Base-by-base conservation (phyloP, 495 filamentous ascomycete species). In the Antarctomyces pellizariae region DNA sequence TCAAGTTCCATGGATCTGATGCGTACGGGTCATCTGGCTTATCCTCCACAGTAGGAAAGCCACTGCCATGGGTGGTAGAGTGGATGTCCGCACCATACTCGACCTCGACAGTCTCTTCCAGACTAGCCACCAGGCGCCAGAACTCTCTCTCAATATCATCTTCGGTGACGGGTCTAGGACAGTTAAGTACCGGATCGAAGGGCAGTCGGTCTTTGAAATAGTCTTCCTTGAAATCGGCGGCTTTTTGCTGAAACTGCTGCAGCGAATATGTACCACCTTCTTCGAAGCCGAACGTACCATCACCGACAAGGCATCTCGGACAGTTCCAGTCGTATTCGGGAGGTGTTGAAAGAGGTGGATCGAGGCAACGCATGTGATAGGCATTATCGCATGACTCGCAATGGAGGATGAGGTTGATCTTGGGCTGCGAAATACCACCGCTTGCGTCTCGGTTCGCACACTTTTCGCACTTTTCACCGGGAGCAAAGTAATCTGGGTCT, bases 31-130 rank as follows among this genome's bases (percentile, higher is more conserved):
- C 70, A 27, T 71, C 58, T 6, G 89, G 84, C 34, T 91, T 72
- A 36, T 77, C 74, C 41, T 99, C 89, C 14, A 91, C 65, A 0
- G 89, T 99, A 0, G 86, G 86, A 44, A 99, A 99, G 5, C 86
- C 86, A 43, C 84, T 93, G 26, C 86, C 86, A 39, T 95, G 89
- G 0, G 86, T 99, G 1, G 86, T 95, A 9, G 84, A 93, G 45
- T 99, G 86, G 30, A 99, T 92, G 45, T 99, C 86, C 3, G 86
- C 86, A 18, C 86, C 86, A 43, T 99, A 99, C 46, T 99, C 86
- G 8, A 99, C 86, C 42, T 93, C 84, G 7, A 93, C 80, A 1
- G 79, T 90, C 46, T 95, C 86, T 30, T 84, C 82, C 24, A 91
- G 52, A 45, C 75, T 89, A 25, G 89, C 75, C 0, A 92, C 83